Percentiles rank a stretch among this genome's conserved stretches.
Conservation (phyloP, 441 rosid species). For the Mallotus repandus region DNA sequence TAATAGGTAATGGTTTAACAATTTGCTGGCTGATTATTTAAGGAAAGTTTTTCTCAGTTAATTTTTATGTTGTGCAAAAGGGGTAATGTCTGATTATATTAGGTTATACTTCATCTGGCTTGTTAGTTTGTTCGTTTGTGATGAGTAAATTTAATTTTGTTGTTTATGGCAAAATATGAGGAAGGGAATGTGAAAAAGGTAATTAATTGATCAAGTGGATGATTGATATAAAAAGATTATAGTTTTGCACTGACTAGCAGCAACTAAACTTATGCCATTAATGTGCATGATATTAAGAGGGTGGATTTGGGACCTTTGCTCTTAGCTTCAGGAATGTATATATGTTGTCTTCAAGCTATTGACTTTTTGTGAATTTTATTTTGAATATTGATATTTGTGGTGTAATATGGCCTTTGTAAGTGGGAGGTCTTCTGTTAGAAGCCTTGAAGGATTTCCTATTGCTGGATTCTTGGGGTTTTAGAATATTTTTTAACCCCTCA, state of each 20-base stretch:
- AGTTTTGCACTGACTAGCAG: no score
- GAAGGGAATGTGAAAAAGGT: neutral
- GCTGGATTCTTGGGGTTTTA: neutral
- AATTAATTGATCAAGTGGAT: no score
- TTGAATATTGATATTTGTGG: neutral
- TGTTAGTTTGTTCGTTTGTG: neutral
- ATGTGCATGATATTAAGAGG: neutral
- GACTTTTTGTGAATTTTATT: neutral
- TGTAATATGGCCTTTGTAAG: neutral
- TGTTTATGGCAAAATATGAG: neutral
- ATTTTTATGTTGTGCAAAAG: neutral
- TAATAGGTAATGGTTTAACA: neutral
- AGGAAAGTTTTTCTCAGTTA: neutral
- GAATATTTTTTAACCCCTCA: neutral
- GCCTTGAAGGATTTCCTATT: neutral
- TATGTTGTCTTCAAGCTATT: neutral
- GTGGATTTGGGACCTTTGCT: no score
- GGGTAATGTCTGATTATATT: neutral
- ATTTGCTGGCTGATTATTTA: no score
- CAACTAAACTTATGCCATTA: neutral
- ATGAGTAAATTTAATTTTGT: neutral
- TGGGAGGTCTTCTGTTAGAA: neutral
- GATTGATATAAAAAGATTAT: no score
- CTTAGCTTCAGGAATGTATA: no score
- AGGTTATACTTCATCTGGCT: neutral